These are phyloP conservation scores for Mycocentrospora acerina DNA, from an alignment of 2,329 filamentous ascomycete species.

Conservation along the genomic window DNA sequence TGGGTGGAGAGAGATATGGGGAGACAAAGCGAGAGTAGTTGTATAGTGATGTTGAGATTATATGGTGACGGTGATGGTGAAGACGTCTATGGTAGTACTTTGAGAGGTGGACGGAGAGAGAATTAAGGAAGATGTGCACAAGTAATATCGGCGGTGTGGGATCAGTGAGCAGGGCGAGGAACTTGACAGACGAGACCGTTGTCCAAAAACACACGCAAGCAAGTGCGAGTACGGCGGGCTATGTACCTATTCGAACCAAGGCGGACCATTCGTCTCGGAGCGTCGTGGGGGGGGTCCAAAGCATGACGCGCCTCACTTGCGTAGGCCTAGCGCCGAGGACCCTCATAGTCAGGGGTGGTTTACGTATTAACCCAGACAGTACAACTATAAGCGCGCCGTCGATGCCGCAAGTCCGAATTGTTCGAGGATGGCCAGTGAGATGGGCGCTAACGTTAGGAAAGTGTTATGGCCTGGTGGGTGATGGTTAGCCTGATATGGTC, in stretches of 20 bases:
- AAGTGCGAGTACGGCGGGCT: slow-evolving; percentile 7
- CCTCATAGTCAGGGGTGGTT: no score
- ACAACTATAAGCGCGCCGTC: slow-evolving; percentile 9
- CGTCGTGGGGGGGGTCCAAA: slow-evolving; percentile 19
- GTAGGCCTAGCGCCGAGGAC: no score
- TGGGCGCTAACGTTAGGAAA: slow-evolving; percentile 32
- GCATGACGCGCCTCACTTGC: neutral
- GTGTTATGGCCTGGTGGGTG: slow-evolving; percentile 26
- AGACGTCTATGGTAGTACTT: no score
- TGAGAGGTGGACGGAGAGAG: no score
- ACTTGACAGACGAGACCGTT: no score
- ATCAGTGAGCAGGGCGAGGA: no score
- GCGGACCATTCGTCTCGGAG: slow-evolving; percentile 12
- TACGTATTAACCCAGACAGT: no score
- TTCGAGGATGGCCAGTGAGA: slow-evolving; percentile 24
- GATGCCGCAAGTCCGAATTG: slow-evolving; percentile 21
- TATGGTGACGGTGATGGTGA: neutral
- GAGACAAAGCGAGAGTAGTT: neutral
- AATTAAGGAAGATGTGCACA: no score
- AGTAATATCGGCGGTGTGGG: no score
- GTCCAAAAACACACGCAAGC: slow-evolving; percentile 1
- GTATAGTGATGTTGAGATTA: neutral
- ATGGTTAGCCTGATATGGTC: slow-evolving; percentile 10
- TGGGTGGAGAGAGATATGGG: neutral
- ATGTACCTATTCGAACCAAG: slow-evolving; percentile 24